phyloP scores from a whole-genome alignment of 208 protist genomes.

The Crithidia mellificae region DNA sequence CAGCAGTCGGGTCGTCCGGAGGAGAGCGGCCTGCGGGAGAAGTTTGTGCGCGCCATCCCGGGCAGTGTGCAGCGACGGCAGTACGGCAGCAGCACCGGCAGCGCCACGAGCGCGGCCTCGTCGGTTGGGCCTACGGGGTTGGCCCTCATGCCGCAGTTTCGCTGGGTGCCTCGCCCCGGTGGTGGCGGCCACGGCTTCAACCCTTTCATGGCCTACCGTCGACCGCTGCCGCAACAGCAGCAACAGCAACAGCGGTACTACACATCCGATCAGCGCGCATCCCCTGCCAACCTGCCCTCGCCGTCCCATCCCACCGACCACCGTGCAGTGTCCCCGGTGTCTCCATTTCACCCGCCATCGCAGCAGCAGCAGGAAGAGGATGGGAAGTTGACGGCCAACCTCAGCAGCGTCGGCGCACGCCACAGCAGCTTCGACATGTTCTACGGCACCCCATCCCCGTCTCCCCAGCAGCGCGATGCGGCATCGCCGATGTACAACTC shows the following conservation, averaged over 20 bases:
- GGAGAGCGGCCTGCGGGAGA: constrained; percentile 6
- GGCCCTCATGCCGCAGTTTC: constrained; percentile 36
- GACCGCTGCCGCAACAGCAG: constrained; percentile 1
- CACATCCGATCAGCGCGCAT: not conserved
- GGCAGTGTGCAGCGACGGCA: not conserved
- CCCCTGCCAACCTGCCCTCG: not conserved
- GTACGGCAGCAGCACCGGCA: constrained; percentile 10
- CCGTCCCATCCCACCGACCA: too few relatives aligned
- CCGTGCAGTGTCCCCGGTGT: too few relatives aligned
- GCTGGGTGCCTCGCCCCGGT: constrained; percentile 40
- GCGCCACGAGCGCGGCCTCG: constrained; percentile 11
- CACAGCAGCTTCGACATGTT: constrained; percentile 11
- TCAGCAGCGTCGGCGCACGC: not conserved
- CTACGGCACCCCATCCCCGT: constrained; percentile 22
- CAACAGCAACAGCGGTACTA: constrained; percentile 7
- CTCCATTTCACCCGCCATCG: not conserved
- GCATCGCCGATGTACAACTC: constrained; percentile 3
- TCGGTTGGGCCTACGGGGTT: constrained; percentile 42
- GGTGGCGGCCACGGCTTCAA: constrained; percentile 36
- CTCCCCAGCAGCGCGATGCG: not conserved
- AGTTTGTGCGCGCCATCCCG: not conserved
- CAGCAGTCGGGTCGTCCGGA: too few relatives aligned
- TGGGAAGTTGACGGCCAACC: not conserved
- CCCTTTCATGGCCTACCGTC: constrained; percentile 25
- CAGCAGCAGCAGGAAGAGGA: constrained; percentile 12